These are phyloP conservation scores for Lumnitzera littorea DNA, from an alignment of 345 rosid genomes.

Conservation along the genomic window DNA sequence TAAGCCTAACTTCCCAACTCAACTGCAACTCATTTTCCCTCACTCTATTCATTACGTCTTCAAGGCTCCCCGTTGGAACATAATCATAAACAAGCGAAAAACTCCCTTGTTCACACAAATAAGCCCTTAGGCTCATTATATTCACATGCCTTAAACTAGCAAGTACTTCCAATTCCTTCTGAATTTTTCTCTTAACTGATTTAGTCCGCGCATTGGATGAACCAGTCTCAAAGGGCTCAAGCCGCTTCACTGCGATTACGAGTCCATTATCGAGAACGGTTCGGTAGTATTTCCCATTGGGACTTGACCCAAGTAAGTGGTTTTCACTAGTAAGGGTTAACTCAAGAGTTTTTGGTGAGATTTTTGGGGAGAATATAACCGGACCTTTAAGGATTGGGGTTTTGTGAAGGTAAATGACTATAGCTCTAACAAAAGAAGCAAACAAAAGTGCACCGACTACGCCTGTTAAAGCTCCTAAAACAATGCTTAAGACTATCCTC, in stretches of 20 bases:
- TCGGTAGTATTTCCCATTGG: conserved; percentile 63
- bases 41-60: conserved; percentile 71
- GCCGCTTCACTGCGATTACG: conserved; percentile 60
- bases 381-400: conserved; percentile 94
- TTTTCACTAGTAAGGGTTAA: conserved; percentile 59
- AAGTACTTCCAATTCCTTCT: conserved; percentile 71
- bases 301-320: conserved; percentile 70
- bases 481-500: conserved; percentile 49
- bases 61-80: conserved; percentile 68
- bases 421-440: conserved; percentile 46
- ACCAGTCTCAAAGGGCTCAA: conserved; percentile 53
- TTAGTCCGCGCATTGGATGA: conserved; percentile 48
- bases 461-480: conserved; percentile 56
- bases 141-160: conserved; percentile 77
- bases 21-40: conserved; percentile 60
- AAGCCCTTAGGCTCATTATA: conserved; percentile 85
- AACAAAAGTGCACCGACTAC: conserved; percentile 40
- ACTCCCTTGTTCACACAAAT: conserved; percentile 61
- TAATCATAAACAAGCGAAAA: conserved; percentile 83
- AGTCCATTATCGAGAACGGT: conserved; percentile 74
- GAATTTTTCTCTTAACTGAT: conserved; percentile 61
- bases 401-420: conserved; percentile 53
- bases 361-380: conserved; percentile 77
- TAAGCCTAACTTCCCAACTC: conserved; percentile 74
- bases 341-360: conserved; percentile 59